Evolutionary conservation across 805 yeast species (phyloP), one percentile per base, ranked within the genome.

Genomic region (Candida incommunis): DNA sequence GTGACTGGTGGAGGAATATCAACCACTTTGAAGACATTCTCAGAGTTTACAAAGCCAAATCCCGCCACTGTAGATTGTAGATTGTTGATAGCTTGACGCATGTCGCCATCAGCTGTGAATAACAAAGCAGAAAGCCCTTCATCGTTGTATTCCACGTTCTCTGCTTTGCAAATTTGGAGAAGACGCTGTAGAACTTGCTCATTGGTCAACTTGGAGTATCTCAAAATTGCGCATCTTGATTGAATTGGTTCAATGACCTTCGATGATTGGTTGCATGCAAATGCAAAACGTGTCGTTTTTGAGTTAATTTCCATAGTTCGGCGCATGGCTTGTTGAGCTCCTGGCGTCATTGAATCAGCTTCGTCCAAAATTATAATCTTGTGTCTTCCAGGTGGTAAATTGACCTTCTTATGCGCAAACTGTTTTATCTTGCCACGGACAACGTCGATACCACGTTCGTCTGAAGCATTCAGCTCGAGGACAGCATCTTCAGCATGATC

Each of bases 11-110:
- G 97, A 2, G 98, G 98, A 45, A 87, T 82, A 60, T 92, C 98
- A 2, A 92, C 97, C 47, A 92, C 84, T 59, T 82, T 85, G 71
- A 87, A 92, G 16, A 92, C 98, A 55, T 88, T 90, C 35, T 83
- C 86, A 41, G 86, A 86, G 56, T 78, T 83, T n/a, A 92, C 96
- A 45, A 83, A 71, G 2, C 82, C 88, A 64, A 88, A 88, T 2
- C 98, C 98, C 1, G 96, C 86, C 25, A 80, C 90, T 0, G 96
- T 87, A 56, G 94, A 80, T 60, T 92, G 98, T 48, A 92, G 61
- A 62, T 92, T 92, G 59, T 92, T 92, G 42, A 92, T 75, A 0
- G 97, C 98, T 63, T 92, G 98, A 62, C 98, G 78, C 98, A 92
- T 90, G 60, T 92, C 98, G 48, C 98, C 98, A 59, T 92, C 98